These are phyloP conservation scores for Hypoxylon sp. DNA, from an alignment of 2,329 filamentous ascomycete species.

Conservation along the genomic window DNA sequence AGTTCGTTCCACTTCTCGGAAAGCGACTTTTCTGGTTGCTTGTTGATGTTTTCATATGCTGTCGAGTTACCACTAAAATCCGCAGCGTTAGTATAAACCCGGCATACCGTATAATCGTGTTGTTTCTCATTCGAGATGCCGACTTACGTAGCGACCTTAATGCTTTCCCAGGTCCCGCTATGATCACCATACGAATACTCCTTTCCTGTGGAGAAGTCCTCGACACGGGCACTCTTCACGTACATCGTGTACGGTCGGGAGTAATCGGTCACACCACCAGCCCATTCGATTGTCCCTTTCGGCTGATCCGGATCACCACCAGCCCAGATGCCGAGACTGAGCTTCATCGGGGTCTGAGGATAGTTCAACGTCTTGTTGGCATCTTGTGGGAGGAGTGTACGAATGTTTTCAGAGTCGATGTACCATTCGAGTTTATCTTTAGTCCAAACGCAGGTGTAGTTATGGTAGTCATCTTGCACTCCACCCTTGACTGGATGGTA, in stretches of 20 bases:
- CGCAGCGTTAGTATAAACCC: background rate
- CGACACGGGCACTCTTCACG: constrained; percentile 69
- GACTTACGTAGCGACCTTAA: constrained; percentile 67
- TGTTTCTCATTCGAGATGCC: background rate
- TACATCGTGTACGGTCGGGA: constrained; percentile 78
- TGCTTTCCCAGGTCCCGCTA: constrained; percentile 73
- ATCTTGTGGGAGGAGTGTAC: constrained; percentile 71
- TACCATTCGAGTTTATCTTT: constrained; percentile 74
- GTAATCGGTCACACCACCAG: constrained; percentile 77
- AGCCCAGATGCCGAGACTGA: constrained; percentile 76
- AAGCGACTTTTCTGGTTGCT: constrained; percentile 56
- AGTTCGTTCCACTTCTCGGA: constrained; percentile 68
- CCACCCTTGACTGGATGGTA: constrained; percentile 67
- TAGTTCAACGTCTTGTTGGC: constrained; percentile 73
- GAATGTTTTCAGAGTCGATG: constrained; percentile 75
- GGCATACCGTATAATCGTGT: background rate
- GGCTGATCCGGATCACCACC: constrained; percentile 68
- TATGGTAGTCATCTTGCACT: constrained; percentile 74
- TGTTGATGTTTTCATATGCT: constrained; percentile 59
- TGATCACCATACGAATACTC: constrained; percentile 75
- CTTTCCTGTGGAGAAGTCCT: constrained; percentile 72
- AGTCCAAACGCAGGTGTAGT: constrained; percentile 83
- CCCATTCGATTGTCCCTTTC: constrained; percentile 74
- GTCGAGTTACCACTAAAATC: constrained; percentile 69
- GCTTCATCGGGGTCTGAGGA: constrained; percentile 81